Evolutionary conservation across 2,329 filamentous ascomycete species (phyloP).

Genomic region (Plenodomus biglobosus): DNA sequence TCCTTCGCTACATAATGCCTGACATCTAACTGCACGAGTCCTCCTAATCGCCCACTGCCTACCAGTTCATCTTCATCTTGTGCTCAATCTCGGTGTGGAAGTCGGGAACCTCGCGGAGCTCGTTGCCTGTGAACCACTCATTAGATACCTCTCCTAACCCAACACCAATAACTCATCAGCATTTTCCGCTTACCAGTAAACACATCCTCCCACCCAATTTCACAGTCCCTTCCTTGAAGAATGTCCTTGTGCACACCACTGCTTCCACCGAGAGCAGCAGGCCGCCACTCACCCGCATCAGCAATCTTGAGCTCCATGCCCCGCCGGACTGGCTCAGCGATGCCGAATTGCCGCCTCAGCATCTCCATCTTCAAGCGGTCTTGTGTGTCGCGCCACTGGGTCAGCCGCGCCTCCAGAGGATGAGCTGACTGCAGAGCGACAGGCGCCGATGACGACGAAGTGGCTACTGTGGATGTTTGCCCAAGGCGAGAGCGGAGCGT

Average conservation of each 20-base stretch:
- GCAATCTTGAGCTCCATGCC: slow-evolving; percentile 96
- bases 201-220: slow-evolving; percentile 90
- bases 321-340: slow-evolving; percentile 87
- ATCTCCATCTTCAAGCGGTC: slow-evolving; percentile 84
- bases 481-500: slow-evolving; percentile 83
- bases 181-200: slow-evolving; percentile 63
- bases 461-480: slow-evolving; percentile 48
- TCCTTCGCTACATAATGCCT: too few relatives aligned
- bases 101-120: slow-evolving; percentile 67
- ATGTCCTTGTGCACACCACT: slow-evolving; percentile 86
- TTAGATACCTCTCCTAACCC: not conserved
- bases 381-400: slow-evolving; percentile 88
- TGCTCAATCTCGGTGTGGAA: slow-evolving; percentile 95
- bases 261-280: slow-evolving; percentile 65
- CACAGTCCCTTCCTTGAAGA: slow-evolving; percentile 73
- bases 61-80: slow-evolving; percentile 77
- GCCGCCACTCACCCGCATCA: slow-evolving; percentile 76
- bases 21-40: too few relatives aligned
- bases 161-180: not conserved
- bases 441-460: slow-evolving; percentile 26
- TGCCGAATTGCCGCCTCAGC: slow-evolving; percentile 83
- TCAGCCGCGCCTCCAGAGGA: slow-evolving; percentile 87
- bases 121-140: slow-evolving; percentile 56
- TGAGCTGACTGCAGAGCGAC: slow-evolving; percentile 67
- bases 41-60: slow-evolving; percentile 3